Base-by-base conservation (phyloP, 306 rosid genomes). In the Cajanus cajan region DNA sequence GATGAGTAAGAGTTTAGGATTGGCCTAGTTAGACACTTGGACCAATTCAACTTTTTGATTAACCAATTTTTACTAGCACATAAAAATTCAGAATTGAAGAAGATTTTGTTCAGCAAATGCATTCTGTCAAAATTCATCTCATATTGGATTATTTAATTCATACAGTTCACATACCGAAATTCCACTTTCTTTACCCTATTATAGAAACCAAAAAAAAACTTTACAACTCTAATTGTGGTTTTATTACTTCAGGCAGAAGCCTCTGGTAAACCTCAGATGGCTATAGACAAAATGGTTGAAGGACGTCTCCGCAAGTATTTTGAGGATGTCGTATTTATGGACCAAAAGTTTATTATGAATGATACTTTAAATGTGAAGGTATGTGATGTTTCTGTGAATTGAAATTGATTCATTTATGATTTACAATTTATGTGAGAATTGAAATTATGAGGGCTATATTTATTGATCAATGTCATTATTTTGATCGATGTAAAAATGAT, bases 201-300 rank as follows among this genome's bases (percentile, higher is more conserved):
- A 18, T 59, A 43, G 47, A 19, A 72, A 25, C 54, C 52, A 68
- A 80, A 40, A 18, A 47, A 36, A 51, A 68, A 47, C 18, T 40
- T 54, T 19, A 34, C 2, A 40, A 68, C 7, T 47, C 41, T 63
- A 57, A 1, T 52, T 51, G 25, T 50, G 52, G 73, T 58, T 84
- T 85, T 19, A 71, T 71, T 73, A 68, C 83, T 66, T 79, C 90
- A 94, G 98, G 98, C 98, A 19, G 89, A 92, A 85, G 80, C 91
- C 69, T 85, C 97, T 21, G 97, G 95, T 33, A 94, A 90, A 86
- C 13, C 97, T 73, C 92, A 88, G 78, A 90, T 91, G 90, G 93
- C 98, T 76, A 84, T 94, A 73, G 94, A 92, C 31, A 94, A 92
- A 86, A 94, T 95, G 87, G 98, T 94, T 50, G 98, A 94, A 84